Conservation (phyloP, 257 asterid genomes). For the Nicotiana tomentosiformis region DNA sequence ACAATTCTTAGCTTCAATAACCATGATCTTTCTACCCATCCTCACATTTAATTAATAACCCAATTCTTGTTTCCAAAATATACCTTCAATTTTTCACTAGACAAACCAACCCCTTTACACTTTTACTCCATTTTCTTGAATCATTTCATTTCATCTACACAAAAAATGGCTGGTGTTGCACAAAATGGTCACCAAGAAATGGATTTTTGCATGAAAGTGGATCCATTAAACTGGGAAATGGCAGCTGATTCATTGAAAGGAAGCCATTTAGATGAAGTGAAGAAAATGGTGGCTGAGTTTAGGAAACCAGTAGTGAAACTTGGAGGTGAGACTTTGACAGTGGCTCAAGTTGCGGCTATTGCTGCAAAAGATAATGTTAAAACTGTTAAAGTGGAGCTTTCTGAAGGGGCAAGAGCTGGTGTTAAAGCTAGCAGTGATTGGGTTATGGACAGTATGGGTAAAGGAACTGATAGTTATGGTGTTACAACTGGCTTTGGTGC, state of each 20-base stretch:
- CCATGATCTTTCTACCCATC: slow-evolving; percentile 6
- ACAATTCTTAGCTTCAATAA: not conserved
- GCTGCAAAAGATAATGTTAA: slow-evolving; percentile 46
- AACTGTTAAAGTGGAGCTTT: slow-evolving; percentile 61
- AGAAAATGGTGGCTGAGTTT: slow-evolving; percentile 78
- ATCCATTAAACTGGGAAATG: slow-evolving; percentile 79
- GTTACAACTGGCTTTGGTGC: slow-evolving; percentile 94
- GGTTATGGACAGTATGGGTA: slow-evolving; percentile 87
- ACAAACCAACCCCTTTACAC: not conserved
- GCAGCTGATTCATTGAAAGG: slow-evolving; percentile 78
- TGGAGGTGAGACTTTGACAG: slow-evolving; percentile 70
- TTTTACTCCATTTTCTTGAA: not conserved
- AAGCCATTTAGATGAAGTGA: slow-evolving; percentile 85
- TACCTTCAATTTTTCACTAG: not conserved
- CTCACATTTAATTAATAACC: not conserved
- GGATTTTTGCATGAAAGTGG: slow-evolving; percentile 40
- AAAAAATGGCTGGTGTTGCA: slow-evolving; percentile 18
- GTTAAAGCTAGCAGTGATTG: slow-evolving; percentile 96
- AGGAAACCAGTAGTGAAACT: slow-evolving; percentile 70
- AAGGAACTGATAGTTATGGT: slow-evolving; percentile 89
- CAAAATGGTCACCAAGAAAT: slow-evolving; percentile 30
- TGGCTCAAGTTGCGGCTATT: slow-evolving; percentile 81
- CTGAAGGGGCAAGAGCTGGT: slow-evolving; percentile 70
- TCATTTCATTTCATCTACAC: not conserved
- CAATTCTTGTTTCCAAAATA: not conserved